Percentiles rank a stretch among this genome's conserved stretches.
Evolutionary conservation across 2,329 filamentous ascomycete genomes (phyloP).

Genomic region (Graphiopsis chlorocephala): DNA sequence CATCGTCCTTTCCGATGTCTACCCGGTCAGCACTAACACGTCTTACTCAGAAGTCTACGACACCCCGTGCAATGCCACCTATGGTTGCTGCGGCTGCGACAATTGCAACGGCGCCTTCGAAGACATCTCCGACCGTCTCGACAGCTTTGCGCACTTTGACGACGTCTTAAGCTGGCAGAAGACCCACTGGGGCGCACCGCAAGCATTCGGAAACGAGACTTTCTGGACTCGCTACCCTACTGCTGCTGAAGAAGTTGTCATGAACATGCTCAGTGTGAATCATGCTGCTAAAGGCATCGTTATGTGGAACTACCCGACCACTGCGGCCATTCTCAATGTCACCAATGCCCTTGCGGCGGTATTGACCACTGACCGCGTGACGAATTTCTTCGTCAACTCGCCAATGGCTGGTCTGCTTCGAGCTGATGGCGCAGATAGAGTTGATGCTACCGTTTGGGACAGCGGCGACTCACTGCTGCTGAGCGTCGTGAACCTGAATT

Average conservation of each 20-base stretch:
- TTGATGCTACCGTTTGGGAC: constrained; percentile 46
- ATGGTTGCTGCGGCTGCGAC: constrained; percentile 63
- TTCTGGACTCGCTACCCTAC: constrained; percentile 50
- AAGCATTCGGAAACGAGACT: constrained; percentile 48
- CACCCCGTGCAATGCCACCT: constrained; percentile 57
- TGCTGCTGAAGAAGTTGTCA: constrained; percentile 43
- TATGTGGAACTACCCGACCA: constrained; percentile 50
- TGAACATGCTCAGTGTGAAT: constrained; percentile 48
- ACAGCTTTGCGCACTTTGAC: constrained; percentile 42
- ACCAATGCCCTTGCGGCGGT: constrained; percentile 40
- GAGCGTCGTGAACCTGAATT: constrained; percentile 39
- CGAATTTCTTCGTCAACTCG: constrained; percentile 38
- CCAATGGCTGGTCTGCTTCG: constrained; percentile 23
- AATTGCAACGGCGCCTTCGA: constrained; percentile 52
- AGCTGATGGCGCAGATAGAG: constrained; percentile 24
- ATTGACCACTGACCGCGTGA: constrained; percentile 34
- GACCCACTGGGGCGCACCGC: constrained; percentile 48
- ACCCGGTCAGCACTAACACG: constrained; percentile 57
- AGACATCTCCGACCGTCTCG: constrained; percentile 50
- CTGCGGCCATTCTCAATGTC: constrained; percentile 33
- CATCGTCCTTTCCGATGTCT: constrained; percentile 58
- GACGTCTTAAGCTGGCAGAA: constrained; percentile 41
- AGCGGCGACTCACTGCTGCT: constrained; percentile 37
- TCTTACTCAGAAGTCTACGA: constrained; percentile 53
- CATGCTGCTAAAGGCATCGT: constrained; percentile 50